Conservation (phyloP, 441 rosid species). For the Pelargonium citronellum region DNA sequence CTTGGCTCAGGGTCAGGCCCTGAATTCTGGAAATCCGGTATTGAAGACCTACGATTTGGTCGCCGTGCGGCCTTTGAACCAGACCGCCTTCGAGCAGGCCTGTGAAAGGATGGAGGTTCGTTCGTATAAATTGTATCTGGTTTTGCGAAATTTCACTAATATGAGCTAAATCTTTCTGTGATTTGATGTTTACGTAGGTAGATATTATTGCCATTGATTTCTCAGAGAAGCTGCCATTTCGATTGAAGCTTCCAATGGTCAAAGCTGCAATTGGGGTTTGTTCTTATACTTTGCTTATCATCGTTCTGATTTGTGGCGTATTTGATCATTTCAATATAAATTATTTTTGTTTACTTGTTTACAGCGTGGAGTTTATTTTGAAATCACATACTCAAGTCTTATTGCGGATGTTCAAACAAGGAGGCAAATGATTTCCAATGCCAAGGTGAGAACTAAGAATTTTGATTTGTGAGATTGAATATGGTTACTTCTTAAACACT, state of each 20-base stretch:
- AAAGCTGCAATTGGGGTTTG: conserved; percentile 70
- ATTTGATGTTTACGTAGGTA: conserved; percentile 37
- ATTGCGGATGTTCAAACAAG: conserved; percentile 54
- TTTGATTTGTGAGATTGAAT: background rate
- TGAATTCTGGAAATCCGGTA: conserved; percentile 63
- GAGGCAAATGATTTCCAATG: conserved; percentile 65
- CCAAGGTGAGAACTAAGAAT: conserved; percentile 46
- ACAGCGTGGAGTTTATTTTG: conserved; percentile 83
- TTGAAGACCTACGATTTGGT: conserved; percentile 70
- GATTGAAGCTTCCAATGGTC: conserved; percentile 54
- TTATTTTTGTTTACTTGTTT: background rate
- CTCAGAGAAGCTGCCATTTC: conserved; percentile 52
- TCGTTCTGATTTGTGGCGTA: background rate
- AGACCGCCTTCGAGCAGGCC: conserved; percentile 52
- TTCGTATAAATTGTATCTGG: background rate
- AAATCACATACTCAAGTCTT: conserved; percentile 63
- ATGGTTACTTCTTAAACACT: background rate
- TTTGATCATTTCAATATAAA: background rate
- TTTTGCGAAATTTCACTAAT: background rate
- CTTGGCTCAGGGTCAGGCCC: conserved; percentile 46
- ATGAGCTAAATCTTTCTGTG: background rate
- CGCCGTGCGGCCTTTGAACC: conserved; percentile 69
- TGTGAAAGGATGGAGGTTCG: conserved; percentile 69
- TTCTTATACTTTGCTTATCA: conserved; percentile 10
- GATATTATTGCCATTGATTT: conserved; percentile 72